Evolutionary conservation across 75 land plant species (phyloP).

Genomic region (Pseudotsuga menziesii): DNA sequence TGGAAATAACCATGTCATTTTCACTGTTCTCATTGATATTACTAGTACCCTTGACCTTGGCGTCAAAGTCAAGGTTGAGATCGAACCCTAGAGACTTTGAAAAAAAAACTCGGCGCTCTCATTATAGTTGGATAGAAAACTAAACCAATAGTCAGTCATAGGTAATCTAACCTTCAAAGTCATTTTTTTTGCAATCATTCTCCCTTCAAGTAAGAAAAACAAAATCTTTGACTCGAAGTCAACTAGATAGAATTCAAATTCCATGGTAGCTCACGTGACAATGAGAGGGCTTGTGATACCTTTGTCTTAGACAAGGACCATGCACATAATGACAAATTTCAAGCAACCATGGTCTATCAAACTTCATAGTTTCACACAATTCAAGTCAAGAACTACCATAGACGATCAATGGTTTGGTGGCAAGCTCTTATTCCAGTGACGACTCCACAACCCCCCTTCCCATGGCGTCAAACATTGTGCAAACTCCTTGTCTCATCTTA

Average conservation of each 20-base stretch:
- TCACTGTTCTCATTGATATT: slow-evolving; percentile 14
- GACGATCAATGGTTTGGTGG: too few species aligned
- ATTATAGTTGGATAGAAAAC: too few species aligned
- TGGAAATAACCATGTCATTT: slow-evolving; percentile 70
- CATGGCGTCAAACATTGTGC: too few species aligned
- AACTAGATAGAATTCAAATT: slow-evolving; percentile 80
- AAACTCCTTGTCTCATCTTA: too few species aligned
- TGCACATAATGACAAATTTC: slow-evolving; percentile 73
- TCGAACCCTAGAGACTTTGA: slow-evolving; percentile 13
- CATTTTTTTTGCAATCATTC: slow-evolving; percentile 58
- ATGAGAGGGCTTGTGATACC: slow-evolving; percentile 84
- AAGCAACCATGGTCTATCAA: neutral
- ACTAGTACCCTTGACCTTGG: neutral
- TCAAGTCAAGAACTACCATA: too few species aligned
- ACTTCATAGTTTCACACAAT: too few species aligned
- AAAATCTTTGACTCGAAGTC: slow-evolving; percentile 77
- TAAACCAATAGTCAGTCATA: neutral
- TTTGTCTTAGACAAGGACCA: slow-evolving; percentile 70
- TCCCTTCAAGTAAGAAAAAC: slow-evolving; percentile 54
- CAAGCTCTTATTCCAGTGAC: too few species aligned
- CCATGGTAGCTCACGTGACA: slow-evolving; percentile 77
- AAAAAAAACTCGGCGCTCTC: neutral
- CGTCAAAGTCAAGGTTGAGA: neutral
- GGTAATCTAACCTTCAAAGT: slow-evolving; percentile 44
- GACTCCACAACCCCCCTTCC: too few species aligned